phyloP scores from a whole-genome alignment of 208 protist species.

The Leishmania lainsoni region DNA sequence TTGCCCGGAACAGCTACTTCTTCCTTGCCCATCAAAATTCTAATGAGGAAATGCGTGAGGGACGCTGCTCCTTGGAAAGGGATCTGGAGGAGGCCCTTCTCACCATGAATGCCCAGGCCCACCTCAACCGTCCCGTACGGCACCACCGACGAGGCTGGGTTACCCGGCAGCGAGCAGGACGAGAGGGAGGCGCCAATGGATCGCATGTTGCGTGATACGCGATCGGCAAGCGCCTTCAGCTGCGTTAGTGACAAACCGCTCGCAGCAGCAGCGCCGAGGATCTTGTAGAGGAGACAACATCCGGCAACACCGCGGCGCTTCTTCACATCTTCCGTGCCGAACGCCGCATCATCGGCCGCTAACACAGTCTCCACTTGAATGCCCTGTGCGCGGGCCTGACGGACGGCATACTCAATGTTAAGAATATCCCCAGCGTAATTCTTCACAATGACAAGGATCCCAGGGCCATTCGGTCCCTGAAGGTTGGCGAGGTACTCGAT shows the following conservation, averaged over 20 bases:
- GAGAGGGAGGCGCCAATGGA: slow-evolving; percentile 79
- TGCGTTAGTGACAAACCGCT: slow-evolving; percentile 51
- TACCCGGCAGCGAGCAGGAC: slow-evolving; percentile 69
- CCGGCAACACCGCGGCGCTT: slow-evolving; percentile 84
- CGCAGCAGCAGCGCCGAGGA: slow-evolving; percentile 70
- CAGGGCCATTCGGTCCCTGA: slow-evolving; percentile 52
- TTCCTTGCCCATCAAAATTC: slow-evolving; percentile 33
- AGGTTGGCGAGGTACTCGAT: slow-evolving; percentile 61
- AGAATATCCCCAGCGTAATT: slow-evolving; percentile 93
- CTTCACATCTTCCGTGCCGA: slow-evolving; percentile 41
- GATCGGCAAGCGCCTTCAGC: slow-evolving; percentile 45
- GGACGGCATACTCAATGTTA: slow-evolving; percentile 88
- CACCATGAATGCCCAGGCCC: slow-evolving; percentile 93
- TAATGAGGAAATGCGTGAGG: slow-evolving; percentile 40
- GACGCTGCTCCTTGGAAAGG: slow-evolving; percentile 31
- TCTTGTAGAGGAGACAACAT: slow-evolving; percentile 87
- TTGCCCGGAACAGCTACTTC: not conserved
- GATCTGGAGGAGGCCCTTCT: slow-evolving; percentile 57
- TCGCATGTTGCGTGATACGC: slow-evolving; percentile 56
- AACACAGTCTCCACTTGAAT: slow-evolving; percentile 74
- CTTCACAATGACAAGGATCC: slow-evolving; percentile 91
- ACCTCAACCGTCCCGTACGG: slow-evolving; percentile 64
- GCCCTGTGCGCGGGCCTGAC: slow-evolving; percentile 52
- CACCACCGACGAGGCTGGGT: slow-evolving; percentile 48
- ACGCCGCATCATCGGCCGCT: slow-evolving; percentile 84